Base-by-base conservation (phyloP, 768 basidiomycete species). In the Hemileccinum impolitum region DNA sequence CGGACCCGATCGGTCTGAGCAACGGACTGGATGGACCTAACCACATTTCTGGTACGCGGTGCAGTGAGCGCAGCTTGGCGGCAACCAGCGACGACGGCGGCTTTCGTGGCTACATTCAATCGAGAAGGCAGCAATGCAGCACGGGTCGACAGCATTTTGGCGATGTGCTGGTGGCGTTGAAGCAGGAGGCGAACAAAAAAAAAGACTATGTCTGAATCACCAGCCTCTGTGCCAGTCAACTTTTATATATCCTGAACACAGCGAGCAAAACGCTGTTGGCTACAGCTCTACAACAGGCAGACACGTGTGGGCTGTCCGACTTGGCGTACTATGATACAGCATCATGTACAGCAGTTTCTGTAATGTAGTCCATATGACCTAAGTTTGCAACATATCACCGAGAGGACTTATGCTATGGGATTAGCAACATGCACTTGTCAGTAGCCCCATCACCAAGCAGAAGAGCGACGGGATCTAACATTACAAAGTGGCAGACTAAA, bases 1-100 rank as follows among this genome's bases (percentile, higher is more conserved):
- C 78, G 36, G 56, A 88, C 87, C 61, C 87, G 72, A 72, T 90
- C 87, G 6, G 86, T 85, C 65, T 89, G 87, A 9, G 84, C 82
- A 50, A 78, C 75, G 54, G 80, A 78, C 58, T 84, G 82, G 45
- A 85, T 72, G 44, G 67, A 70, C 39, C 81, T 71, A 45, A 68
- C 60, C 21, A 67, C 66, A 32, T 52, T 55, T 49, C 61, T 69
- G 40, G 72, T 67, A 55, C 74, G 70, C 26, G 77, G 66, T 17
- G 69, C 73, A 1, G 64, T 69, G 17, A 70, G 51, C 9, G 68
- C 73, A 39, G 73, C 71, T 48, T 76, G 77, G 42, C 67, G 63
- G 17, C 62, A 55, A 38, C 69, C 61, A 36, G 78, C 77, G 39
- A 81, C 71, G 48, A 77, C 61, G 21, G 76, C 63, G 38, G 76